Conservation (phyloP, 1,139 yeast genomes). For the Saccharomyces pastorianus region DNA sequence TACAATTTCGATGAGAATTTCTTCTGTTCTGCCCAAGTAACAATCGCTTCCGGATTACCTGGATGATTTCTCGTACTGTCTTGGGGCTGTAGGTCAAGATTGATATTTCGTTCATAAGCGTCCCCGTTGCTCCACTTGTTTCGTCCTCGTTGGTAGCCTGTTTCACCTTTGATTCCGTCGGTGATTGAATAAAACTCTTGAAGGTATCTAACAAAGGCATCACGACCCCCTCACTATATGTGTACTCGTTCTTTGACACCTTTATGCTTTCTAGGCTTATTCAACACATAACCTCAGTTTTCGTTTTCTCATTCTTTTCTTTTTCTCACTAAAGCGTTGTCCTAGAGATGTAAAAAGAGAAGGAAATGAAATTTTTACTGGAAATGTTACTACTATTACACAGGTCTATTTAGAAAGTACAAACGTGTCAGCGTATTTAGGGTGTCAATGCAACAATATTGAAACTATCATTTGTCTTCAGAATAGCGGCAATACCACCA, state of each 20-base stretch:
- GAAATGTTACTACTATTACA: neutral
- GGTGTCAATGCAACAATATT: neutral
- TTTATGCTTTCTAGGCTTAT: neutral
- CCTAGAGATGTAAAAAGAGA: neutral
- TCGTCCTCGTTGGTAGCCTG: conserved; percentile 30
- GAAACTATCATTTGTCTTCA: neutral
- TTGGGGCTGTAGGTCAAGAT: conserved; percentile 28
- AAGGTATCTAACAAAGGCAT: conserved; percentile 28
- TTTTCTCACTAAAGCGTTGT: neutral
- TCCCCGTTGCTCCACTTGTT: conserved; percentile 26
- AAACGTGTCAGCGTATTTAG: neutral
- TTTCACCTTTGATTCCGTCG: conserved; percentile 27
- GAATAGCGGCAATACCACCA: neutral
- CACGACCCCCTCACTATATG: neutral
- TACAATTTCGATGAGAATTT: conserved; percentile 22
- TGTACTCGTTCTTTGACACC: neutral
- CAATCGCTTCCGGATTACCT: conserved; percentile 25
- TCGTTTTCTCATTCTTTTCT: neutral
- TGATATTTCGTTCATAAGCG: conserved; percentile 31
- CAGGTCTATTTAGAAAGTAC: neutral
- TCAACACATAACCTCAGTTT: neutral
- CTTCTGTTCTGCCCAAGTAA: conserved; percentile 16
- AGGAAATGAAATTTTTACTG: neutral
- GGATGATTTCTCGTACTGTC: conserved; percentile 26
- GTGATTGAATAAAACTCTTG: conserved; percentile 22